phyloP scores from a whole-genome alignment of 345 rosid species.

The Eucalyptus pauciflora region DNA sequence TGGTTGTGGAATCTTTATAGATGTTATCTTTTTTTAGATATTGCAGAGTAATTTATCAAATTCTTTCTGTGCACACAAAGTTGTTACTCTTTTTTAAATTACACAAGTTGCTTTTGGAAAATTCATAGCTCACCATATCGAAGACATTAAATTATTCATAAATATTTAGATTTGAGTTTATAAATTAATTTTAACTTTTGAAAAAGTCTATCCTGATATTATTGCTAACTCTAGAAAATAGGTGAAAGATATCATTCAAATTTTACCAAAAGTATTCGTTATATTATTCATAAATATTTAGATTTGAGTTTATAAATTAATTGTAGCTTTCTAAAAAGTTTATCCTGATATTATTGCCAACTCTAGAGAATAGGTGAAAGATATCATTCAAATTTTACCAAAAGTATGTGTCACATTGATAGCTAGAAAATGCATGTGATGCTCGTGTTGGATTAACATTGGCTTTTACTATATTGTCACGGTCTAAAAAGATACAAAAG shows the following conservation, averaged over 20 bases:
- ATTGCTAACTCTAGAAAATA: background rate
- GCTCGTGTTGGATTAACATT: background rate
- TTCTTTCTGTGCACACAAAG: background rate
- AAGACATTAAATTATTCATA: background rate
- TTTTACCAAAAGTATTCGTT: background rate
- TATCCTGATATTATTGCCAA: background rate
- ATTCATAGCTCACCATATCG: background rate
- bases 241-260: background rate
- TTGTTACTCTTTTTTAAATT: background rate
- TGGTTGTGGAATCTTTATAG: background rate
- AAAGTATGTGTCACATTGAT: background rate
- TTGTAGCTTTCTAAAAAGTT: background rate
- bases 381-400: background rate
- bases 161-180: background rate
- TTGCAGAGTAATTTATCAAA: background rate
- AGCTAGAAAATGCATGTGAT: background rate
- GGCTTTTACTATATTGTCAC: background rate
- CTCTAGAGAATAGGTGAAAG: background rate
- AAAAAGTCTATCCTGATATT: background rate
- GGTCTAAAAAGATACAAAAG: background rate
- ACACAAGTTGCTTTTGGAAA: background rate
- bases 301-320: background rate
- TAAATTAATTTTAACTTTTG: background rate
- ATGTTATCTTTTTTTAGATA: too few species aligned
- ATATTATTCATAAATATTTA: background rate